Evolutionary conservation across 2,329 filamentous ascomycete species (phyloP).

Genomic region (Beauveria rudraprayagi): DNA sequence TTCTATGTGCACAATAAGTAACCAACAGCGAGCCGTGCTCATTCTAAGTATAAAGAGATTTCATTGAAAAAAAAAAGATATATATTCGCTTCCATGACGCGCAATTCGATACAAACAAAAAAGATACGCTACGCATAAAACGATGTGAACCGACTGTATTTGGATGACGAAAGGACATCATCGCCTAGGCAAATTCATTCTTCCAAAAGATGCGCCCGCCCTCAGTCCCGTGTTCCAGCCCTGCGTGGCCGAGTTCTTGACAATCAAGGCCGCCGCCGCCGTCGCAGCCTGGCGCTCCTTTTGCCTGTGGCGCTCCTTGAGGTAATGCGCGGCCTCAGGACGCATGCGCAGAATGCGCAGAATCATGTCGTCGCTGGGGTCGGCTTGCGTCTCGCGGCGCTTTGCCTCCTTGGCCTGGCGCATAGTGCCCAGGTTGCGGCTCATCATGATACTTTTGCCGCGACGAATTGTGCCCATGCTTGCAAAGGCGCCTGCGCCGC

Average conservation of each 20-base stretch:
- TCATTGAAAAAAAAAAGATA: no score
- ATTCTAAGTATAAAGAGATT: no score
- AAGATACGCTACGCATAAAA: no score
- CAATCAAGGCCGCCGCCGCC: constrained; percentile 87
- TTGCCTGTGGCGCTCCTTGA: constrained; percentile 84
- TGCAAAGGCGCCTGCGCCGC: constrained; percentile 40
- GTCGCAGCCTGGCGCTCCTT: constrained; percentile 88
- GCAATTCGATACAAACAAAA: no score
- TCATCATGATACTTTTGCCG: constrained; percentile 83
- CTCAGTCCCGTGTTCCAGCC: constrained; percentile 40
- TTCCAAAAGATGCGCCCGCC: constrained; percentile 28
- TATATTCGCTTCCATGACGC: no score
- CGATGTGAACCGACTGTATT: no score
- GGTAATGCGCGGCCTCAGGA: constrained; percentile 77
- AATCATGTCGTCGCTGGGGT: constrained; percentile 98
- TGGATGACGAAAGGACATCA: constrained; percentile 20
- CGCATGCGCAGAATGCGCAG: constrained; percentile 90
- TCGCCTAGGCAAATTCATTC: constrained; percentile 40
- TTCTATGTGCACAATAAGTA: no score
- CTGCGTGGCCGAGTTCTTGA: constrained; percentile 73
- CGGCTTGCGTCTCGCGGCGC: constrained; percentile 87
- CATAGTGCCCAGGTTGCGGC: constrained; percentile 92
- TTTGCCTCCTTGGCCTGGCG: constrained; percentile 92
- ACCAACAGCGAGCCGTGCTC: no score
- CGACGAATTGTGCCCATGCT: constrained; percentile 60